Evolutionary conservation across 306 rosid genomes (phyloP), one percentile per base, ranked within the genome.

Genomic region (Lithocarpus polystachyus): DNA sequence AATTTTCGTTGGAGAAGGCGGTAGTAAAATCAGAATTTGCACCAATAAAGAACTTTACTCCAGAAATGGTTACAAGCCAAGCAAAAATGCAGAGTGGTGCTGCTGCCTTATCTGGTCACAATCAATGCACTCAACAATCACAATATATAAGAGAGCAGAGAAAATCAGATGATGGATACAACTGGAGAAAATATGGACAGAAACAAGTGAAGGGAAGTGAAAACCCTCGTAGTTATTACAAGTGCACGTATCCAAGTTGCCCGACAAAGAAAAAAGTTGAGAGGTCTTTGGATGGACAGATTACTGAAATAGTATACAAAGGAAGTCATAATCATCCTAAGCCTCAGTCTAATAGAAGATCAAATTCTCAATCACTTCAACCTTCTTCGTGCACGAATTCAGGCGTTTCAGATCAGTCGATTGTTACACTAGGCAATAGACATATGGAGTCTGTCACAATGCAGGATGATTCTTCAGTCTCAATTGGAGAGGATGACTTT

Each of bases 171-270:
- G 99, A 95, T 51, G 99, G 99, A 22, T 95, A 74, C 77, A 95
- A 93, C 31, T 95, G 99, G 99, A 85, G 98, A 60, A 95, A 95
- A 76, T 95, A 95, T 74, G 99, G 99, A 52, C 99, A 95, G 80
- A 95, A 95, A 77, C 94, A 90, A 73, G 98, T 95, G 75, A 95
- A 95, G 81, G 99, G 98, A 18, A 93, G 98, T 55, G 99, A 93
- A 71, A 95, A 95, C 79, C 97, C 99, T 0, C 84, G 99, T 0
- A 91, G 99, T 75, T 95, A 95, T 79, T 95, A 91, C 87, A 93
- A 93, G 84, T 95, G 99, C 75, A 90, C 99, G 0, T 82, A 72
- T 76, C 87, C 86, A 2, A 88, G 4, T 79, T 95, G 99, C 76
- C 85, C 91, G 1, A 89, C 90, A 80, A 95, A 89, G 87, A 95